These are phyloP conservation scores for Tolypocladium endophyticum DNA, from an alignment of 2,329 filamentous ascomycete genomes.

Conservation along the genomic window DNA sequence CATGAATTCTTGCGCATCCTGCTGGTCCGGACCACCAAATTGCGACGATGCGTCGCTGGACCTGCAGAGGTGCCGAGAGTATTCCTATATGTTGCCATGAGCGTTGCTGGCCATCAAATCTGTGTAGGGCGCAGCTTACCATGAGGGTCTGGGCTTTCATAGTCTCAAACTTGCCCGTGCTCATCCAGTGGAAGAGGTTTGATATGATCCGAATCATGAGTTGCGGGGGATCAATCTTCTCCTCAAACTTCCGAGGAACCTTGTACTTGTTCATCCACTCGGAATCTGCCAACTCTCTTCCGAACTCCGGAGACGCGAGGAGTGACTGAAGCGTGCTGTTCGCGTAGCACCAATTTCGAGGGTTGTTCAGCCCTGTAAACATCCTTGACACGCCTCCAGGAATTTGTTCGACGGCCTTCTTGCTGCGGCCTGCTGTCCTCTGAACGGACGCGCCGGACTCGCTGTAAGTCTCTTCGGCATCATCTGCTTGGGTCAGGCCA, in stretches of 20 bases:
- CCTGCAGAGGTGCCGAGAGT: constrained; percentile 31
- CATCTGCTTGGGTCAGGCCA: constrained; percentile 45
- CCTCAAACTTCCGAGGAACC: constrained; percentile 54
- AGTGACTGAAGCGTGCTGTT: constrained; percentile 83
- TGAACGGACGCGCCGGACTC: constrained; percentile 25
- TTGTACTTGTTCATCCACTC: constrained; percentile 54
- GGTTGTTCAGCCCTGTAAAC: constrained; percentile 63
- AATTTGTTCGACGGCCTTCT: constrained; percentile 29
- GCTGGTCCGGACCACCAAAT: constrained; percentile 68
- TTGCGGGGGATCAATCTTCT: constrained; percentile 42
- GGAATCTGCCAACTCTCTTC: constrained; percentile 48
- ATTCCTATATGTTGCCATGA: constrained; percentile 33
- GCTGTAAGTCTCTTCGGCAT: constrained; percentile 23
- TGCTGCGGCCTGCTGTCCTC: constrained; percentile 26
- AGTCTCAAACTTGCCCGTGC: constrained; percentile 33
- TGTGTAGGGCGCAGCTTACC: constrained; percentile 28
- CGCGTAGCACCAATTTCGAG: constrained; percentile 79
- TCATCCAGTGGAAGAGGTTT: constrained; percentile 48
- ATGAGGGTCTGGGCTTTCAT: constrained; percentile 47
- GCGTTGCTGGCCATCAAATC: background rate
- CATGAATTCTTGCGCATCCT: constrained; percentile 87
- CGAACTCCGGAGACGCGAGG: constrained; percentile 61
- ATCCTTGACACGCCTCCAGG: constrained; percentile 19
- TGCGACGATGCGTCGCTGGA: constrained; percentile 18
- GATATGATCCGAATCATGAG: constrained; percentile 49